Percentiles rank a stretch among this genome's conserved stretches.
Evolutionary conservation across 306 rosid species (phyloP).

Genomic region (Ormosia semicastrata): DNA sequence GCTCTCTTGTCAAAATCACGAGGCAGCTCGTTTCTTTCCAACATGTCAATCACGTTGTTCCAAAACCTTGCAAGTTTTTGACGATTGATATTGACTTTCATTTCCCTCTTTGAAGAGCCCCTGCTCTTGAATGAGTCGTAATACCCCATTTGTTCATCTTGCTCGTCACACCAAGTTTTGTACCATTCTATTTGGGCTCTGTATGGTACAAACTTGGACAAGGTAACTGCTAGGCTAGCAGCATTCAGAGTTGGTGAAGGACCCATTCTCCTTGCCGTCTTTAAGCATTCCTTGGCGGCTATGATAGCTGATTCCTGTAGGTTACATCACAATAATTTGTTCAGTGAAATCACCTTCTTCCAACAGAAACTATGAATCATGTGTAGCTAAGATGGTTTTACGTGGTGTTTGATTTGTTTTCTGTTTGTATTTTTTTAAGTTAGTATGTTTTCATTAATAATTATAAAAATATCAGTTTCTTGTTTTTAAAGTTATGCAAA

Average conservation of each 20-base stretch:
- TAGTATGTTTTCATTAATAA: neutral
- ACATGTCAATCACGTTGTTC: slow-evolving; percentile 53
- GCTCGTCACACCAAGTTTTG: slow-evolving; percentile 53
- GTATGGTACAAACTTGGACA: slow-evolving; percentile 59
- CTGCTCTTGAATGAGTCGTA: slow-evolving; percentile 73
- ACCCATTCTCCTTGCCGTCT: slow-evolving; percentile 60
- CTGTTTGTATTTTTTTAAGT: no score
- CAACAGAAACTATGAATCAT: neutral
- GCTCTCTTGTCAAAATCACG: slow-evolving; percentile 48
- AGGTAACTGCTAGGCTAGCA: slow-evolving; percentile 59
- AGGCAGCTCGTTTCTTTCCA: slow-evolving; percentile 64
- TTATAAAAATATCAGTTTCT: no score
- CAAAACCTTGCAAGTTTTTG: slow-evolving; percentile 69
- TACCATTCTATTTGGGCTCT: slow-evolving; percentile 91
- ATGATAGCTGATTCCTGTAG: slow-evolving; percentile 50
- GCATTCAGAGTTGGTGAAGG: slow-evolving; percentile 53
- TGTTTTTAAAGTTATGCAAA: no score
- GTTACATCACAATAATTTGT: slow-evolving; percentile 16
- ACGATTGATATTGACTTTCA: slow-evolving; percentile 59
- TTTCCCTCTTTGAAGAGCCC: slow-evolving; percentile 41
- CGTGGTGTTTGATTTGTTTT: no score
- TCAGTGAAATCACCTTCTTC: slow-evolving; percentile 9
- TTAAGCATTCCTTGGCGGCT: slow-evolving; percentile 62
- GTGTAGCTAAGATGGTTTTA: neutral
- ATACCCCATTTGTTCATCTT: slow-evolving; percentile 63